Evolutionary conservation across 768 basidiomycete species (phyloP), one percentile per base, ranked within the genome.

Genomic region (Rossbeevera mucosa): DNA sequence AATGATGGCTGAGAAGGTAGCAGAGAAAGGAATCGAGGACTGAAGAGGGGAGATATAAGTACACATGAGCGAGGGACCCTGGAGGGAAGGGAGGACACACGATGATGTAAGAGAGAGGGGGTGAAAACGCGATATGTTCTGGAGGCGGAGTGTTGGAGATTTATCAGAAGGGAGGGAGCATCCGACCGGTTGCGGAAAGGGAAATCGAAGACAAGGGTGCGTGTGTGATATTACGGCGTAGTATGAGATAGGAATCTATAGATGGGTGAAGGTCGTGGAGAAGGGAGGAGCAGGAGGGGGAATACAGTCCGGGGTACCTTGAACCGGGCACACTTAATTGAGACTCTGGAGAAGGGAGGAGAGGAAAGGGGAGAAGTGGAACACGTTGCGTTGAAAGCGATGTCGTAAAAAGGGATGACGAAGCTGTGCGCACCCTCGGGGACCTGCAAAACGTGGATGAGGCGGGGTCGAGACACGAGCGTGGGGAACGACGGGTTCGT

Each of bases 301-400:
- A n/a, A 60, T 57, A 58, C 49, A 67, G 63, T 65, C 65, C 65
- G 65, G 65, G 65, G 65, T 66, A 67, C 44, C 44, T 30, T 20
- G 51, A 38, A 18, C 53, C 64, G 62, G 59, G 55, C 14, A 18
- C 54, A 56, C 52, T 65, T 64, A 53, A 66, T 60, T 44, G 58
- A 63, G 54, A 38, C 33, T 36, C 33, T 36, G 33, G 42, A 49
- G 51, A 46, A 43, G 60, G 50, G 46, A 46, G 41, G 25, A 53
- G 44, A 57, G 54, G 48, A 56, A 59, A 60, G 58, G 60, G 52
- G 49, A 62, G 33, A 5, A 44, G 50, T 21, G 44, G 22, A 31
- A 56, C 61, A 63, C 57, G 61, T 54, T 55, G 56, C 43, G 59
- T 21, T 58, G 55, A 47, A 58, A 62, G 50, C 14, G 28, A 46